A percentile compares a stretch with the other conserved stretches of the same genome.
phyloP scores from a whole-genome alignment of 495 filamentous ascomycete genomes.

The Hypoxylon rickii region DNA sequence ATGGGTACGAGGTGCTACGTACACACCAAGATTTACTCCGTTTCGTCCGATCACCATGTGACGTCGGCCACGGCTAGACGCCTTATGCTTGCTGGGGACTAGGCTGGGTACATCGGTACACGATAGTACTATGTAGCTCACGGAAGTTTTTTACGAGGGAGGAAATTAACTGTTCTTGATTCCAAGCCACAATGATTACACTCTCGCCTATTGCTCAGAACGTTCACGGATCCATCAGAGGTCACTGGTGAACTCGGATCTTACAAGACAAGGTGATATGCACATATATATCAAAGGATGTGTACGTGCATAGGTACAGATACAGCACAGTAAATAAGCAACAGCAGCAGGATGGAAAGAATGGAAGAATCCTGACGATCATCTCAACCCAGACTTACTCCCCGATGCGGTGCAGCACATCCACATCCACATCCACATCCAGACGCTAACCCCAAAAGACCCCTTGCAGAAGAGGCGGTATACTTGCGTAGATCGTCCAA shows the following conservation, averaged over 20 bases:
- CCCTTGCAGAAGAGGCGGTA: conserved; percentile 33
- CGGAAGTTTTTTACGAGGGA: conserved; percentile 5
- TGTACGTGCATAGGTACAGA: no score
- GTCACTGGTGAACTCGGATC: no score
- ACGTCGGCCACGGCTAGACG: conserved; percentile 22
- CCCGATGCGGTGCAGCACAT: conserved; percentile 27
- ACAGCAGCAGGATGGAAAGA: neutral
- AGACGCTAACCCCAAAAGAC: conserved; percentile 9
- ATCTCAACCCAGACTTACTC: conserved; percentile 27
- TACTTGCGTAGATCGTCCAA: conserved; percentile 17
- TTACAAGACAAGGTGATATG: no score
- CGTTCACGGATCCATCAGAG: no score
- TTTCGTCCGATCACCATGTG: conserved; percentile 23
- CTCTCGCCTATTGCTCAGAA: no score
- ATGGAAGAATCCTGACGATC: conserved; percentile 26
- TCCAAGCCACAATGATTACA: conserved; percentile 15
- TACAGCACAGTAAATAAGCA: no score
- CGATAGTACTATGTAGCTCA: no score
- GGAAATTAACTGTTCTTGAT: conserved; percentile 9
- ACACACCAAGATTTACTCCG: neutral
- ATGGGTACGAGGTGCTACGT: neutral
- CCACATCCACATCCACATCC: no score
- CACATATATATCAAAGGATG: no score
- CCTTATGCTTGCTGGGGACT: no score
- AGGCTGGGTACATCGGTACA: no score